Evolutionary conservation across 257 asterid genomes (phyloP).

Genomic region (Salvia hispanica): DNA sequence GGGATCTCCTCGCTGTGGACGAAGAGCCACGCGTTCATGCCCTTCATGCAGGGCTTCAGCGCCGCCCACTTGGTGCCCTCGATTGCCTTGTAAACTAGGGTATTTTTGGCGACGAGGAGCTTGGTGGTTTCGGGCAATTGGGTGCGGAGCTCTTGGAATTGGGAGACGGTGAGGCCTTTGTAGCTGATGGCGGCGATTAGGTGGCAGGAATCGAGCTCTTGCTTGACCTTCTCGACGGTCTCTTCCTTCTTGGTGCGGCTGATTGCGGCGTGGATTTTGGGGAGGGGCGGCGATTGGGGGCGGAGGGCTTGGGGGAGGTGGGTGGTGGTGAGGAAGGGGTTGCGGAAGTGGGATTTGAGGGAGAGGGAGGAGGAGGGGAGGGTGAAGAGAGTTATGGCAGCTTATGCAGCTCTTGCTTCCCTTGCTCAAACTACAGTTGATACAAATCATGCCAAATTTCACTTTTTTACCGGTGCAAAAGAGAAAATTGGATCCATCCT

Average conservation of each 20-base stretch:
- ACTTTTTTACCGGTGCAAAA: too few relatives aligned
- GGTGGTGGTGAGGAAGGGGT: slow-evolving; percentile 46
- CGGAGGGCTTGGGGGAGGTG: slow-evolving; percentile 32
- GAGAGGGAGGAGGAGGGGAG: slow-evolving; percentile 54
- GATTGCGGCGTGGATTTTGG: slow-evolving; percentile 68
- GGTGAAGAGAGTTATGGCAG: slow-evolving; percentile 46
- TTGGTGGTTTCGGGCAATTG: slow-evolving; percentile 77
- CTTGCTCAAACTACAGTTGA: too few relatives aligned
- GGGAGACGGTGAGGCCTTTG: slow-evolving; percentile 82
- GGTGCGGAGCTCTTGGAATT: slow-evolving; percentile 70
- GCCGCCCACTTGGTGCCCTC: slow-evolving; percentile 87
- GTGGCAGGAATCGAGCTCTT: slow-evolving; percentile 67
- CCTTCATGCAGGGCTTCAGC: slow-evolving; percentile 86
- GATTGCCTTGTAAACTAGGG: slow-evolving; percentile 81
- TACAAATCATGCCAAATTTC: too few relatives aligned
- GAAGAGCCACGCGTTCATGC: slow-evolving; percentile 95
- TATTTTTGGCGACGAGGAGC: slow-evolving; percentile 86
- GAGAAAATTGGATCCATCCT: not conserved
- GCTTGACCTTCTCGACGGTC: slow-evolving; percentile 73
- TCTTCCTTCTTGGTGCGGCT: slow-evolving; percentile 90
- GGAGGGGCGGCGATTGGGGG: slow-evolving; percentile 36
- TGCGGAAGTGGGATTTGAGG: slow-evolving; percentile 68
- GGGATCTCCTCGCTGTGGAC: slow-evolving; percentile 91
- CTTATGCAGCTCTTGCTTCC: too few relatives aligned
- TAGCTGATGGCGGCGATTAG: slow-evolving; percentile 85